Conservation (phyloP, 306 rosid species). For the Parietaria judaica region DNA sequence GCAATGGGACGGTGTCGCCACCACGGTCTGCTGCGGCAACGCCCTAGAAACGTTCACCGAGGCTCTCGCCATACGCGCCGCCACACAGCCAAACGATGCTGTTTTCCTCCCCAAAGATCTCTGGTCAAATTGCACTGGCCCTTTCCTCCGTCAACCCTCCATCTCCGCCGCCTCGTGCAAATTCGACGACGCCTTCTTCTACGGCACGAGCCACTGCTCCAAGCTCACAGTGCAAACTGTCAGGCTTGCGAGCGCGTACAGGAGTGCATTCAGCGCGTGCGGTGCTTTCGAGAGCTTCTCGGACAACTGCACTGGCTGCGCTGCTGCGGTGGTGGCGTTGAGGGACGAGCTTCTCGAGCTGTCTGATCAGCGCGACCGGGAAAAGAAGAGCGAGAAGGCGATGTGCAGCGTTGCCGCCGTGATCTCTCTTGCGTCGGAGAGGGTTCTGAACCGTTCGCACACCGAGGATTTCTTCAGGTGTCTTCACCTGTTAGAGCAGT, state of each 20-base stretch:
- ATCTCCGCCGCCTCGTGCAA: slow-evolving; percentile 34
- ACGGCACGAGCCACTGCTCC: slow-evolving; percentile 25
- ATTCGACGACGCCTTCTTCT: slow-evolving; percentile 19
- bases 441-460: slow-evolving; percentile 11
- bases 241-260: slow-evolving; percentile 11
- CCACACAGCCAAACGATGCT: background rate
- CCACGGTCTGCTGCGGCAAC: slow-evolving; percentile 55
- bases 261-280: slow-evolving; percentile 29
- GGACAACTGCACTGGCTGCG: slow-evolving; percentile 31
- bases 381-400: slow-evolving; percentile 21
- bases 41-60: slow-evolving; percentile 33
- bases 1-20: slow-evolving; percentile 39
- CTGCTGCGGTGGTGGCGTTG: slow-evolving; percentile 13
- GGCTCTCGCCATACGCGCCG: slow-evolving; percentile 31
- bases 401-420: slow-evolving; percentile 48
- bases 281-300: slow-evolving; percentile 19
- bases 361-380: too few species aligned
- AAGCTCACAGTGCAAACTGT: slow-evolving; percentile 1
- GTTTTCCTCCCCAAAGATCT: slow-evolving; percentile 26
- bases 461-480: slow-evolving; percentile 38
- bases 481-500: slow-evolving; percentile 17
- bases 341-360: slow-evolving; percentile 17
- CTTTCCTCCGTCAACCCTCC: slow-evolving; percentile 16
- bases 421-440: slow-evolving; percentile 37
- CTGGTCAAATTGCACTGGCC: slow-evolving; percentile 28